Conservation (phyloP, 805 yeast genomes). For the Candida parachauliodes region DNA sequence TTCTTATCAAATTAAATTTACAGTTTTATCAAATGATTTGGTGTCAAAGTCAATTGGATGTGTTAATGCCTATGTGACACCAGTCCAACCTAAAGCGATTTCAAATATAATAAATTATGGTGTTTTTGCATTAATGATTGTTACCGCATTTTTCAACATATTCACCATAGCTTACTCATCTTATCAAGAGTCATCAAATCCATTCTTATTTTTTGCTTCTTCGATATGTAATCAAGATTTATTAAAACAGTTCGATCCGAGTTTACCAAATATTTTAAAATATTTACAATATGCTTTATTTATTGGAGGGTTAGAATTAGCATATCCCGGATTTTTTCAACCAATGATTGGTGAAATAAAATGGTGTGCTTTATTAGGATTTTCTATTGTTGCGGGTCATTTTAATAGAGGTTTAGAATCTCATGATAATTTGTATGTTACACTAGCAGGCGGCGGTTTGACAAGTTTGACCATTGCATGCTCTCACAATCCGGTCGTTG, state of each 20-base stretch:
- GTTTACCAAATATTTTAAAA: constrained; percentile 43
- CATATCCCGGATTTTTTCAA: constrained; percentile 62
- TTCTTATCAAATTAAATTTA: constrained; percentile 40
- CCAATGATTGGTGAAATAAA: constrained; percentile 48
- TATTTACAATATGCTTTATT: constrained; percentile 61
- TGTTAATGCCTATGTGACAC: constrained; percentile 45
- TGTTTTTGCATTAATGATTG: constrained; percentile 35
- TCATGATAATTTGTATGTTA: constrained; percentile 38
- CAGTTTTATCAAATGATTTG: constrained; percentile 38
- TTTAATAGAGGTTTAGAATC: neutral
- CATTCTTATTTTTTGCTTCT: constrained; percentile 50
- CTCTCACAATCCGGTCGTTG: constrained; percentile 18
- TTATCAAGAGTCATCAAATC: constrained; percentile 54
- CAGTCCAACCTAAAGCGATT: constrained; percentile 32
- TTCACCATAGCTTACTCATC: constrained; percentile 48
- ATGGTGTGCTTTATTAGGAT: constrained; percentile 55
- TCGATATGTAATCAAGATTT: constrained; percentile 57
- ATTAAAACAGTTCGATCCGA: constrained; percentile 54
- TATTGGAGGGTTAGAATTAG: constrained; percentile 49
- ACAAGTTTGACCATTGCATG: constrained; percentile 31
- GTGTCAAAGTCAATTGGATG: constrained; percentile 44
- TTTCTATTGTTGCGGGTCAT: constrained; percentile 1
- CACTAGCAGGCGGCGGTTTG: constrained; percentile 40
- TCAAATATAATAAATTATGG: constrained; percentile 34
- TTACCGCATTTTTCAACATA: constrained; percentile 38